Evolutionary conservation across 2,329 filamentous ascomycete genomes (phyloP).

Genomic region (Fusarium tupiense): DNA sequence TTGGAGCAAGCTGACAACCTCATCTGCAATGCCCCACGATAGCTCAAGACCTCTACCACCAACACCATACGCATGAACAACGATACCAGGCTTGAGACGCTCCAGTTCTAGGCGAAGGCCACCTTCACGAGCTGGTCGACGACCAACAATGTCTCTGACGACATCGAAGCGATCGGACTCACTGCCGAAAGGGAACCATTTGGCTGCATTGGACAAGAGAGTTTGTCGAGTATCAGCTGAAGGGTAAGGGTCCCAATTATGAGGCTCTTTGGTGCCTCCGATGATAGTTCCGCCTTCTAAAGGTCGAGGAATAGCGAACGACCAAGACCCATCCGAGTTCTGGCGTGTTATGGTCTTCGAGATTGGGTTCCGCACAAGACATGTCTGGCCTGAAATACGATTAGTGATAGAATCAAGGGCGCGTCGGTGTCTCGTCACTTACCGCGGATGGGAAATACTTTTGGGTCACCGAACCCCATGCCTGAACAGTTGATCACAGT

Average conservation of each 20-base stretch:
- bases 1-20: neutral
- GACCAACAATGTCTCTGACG: slow-evolving; percentile 2
- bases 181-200: neutral
- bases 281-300: neutral
- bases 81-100: neutral
- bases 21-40: neutral
- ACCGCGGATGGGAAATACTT: neutral
- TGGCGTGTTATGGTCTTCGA: neutral
- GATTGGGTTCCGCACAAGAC: neutral
- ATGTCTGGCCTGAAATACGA: neutral
- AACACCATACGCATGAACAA: neutral
- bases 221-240: neutral
- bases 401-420: neutral
- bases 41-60: slow-evolving; percentile 4
- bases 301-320: slow-evolving; percentile 2
- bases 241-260: neutral
- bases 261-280: neutral
- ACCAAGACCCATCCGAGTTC: neutral
- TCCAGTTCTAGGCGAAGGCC: neutral
- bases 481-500: neutral
- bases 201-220: neutral
- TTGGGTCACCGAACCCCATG: neutral
- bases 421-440: neutral
- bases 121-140: neutral
- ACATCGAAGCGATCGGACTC: neutral